Base-by-base conservation (phyloP, 164 flowering plant genomes). In the Macadamia tetraphylla region DNA sequence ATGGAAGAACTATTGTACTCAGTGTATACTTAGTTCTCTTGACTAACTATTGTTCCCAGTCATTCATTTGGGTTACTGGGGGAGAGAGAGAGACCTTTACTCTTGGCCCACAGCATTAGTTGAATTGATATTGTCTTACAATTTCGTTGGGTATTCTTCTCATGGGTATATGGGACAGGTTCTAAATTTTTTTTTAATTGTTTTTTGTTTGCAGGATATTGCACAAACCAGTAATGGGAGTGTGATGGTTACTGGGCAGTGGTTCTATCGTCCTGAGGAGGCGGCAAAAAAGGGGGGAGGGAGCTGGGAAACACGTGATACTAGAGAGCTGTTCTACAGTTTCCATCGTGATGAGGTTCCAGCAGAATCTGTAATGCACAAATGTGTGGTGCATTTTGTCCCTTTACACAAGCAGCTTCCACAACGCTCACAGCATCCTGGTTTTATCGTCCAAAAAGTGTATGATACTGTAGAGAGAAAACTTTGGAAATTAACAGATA, bases 251-350 rank as follows among this genome's bases (percentile, higher is more conserved):
- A 78, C 80, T 29, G 97, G 97, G 17, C 99, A 94, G 75, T 94
- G 99, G 97, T 90, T 94, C 76, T 94, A 94, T 74, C 96, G 97
- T 48, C 99, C 99, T 51, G 99, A 92, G 72, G 99, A 92, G 75
- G 99, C 97, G 29, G 90, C 82, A 55, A 87, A 72, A 67, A 87
- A 76, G 71, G 87, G 85, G 15, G 99, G 97, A 64, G 97, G 95
- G 71, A 81, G 72, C 75, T 92, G 97, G 96, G 77, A 87, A 71
- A 77, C 91, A 59, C 65, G 73, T 70, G 97, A 92, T 77, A 82
- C 94, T 6, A 83, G 98, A 67, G 95, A 92, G 75, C 84, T 94
- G 13, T 94, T 92, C 67, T 94, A 94, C 59, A 92, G 98, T 80
- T 90, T 89, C 74, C 98, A 92, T 64, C 90, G 86, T 61, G 98